Evolutionary conservation across 192 early-diverging fungal genomes (phyloP), one percentile per base, ranked within the genome.

Genomic region (Spizellomyces sp.): DNA sequence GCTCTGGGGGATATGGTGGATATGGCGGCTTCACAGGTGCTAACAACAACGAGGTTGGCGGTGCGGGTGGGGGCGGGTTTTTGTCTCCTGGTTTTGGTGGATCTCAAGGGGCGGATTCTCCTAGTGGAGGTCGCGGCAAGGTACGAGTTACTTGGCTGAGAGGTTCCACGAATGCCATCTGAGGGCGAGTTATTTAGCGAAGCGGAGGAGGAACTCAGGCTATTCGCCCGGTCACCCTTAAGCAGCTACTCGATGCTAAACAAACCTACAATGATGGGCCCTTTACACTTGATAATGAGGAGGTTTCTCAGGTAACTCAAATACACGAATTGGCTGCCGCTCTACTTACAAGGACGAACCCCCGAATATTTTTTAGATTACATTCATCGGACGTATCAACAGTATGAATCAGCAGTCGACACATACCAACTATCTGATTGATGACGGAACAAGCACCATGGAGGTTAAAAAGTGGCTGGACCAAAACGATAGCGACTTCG

Each of bases 221-320:
- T 1, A 81, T 95, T 12, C 87, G 92, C 19, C 92, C 93, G 17
- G 90, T 96, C 19, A 93, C 92, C 12, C 88, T 95, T 75, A 92
- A 91, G 74, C 92, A 93, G 75, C 75, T 96, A 8, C 36, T 76
- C 6, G 73, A 75, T 15, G 80, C 86, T 5, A 73, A 74, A 0
- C 73, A 81, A 46, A 69, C 78, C 6, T 73, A 84, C 19, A 71
- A 78, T 14, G 92, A 94, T 57, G 73, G 75, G 60, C 89, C 84
- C 0, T 82, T 91, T 42, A 75, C 67, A 19, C 82, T 96, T 7
- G 27, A 36, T 36, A 36, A 36, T 36, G 27, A 36, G 27, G 27
- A 36, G 27, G 27, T 36, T 36, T 36, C 27, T 3, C 27, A 36
- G 27, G 27, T 36, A 36, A 36, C 1, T 3, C 27, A 36, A 36